Evolutionary conservation across 129 eudicot genomes (phyloP), one percentile per base, ranked within the genome.

Genomic region (Centella asiatica): DNA sequence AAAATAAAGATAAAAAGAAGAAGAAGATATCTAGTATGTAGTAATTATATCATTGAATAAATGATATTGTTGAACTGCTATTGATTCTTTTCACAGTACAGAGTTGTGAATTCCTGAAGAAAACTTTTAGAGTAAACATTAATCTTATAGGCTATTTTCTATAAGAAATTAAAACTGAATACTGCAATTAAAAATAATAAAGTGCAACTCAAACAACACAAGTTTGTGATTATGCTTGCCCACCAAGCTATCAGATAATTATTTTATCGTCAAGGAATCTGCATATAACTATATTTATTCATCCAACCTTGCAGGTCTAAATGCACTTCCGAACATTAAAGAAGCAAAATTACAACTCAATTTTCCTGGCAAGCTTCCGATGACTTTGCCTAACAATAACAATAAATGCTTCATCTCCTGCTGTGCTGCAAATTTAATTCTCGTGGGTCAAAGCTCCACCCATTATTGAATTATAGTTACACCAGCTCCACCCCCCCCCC

Each of bases 301-400:
- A 15, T 27, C 55, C 58, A 23, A 51, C 29, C 47, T 29, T 53
- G 73, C 80, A 49, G 42, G 80, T 40, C 61, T 52, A 26, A 7
- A 57, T 65, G 66, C 33, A 60, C n/a, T 47, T 19, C 40, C 55
- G 58, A 52, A 26, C 26, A 34, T 29, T 15, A 33, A 57, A 49
- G 31, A 60, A 33, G 69, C 56, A 61, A 69, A 62, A 55, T 31
- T 31, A 46, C 73, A 78, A 54, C 76, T 65, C 75, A 59, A 24
- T 63, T 69, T 61, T 71, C 68, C 65, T 69, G 66, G 59, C 73
- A 46, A n/a, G 46, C 27, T 22, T 24, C 34, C 0, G 33, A 20
- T 66, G 32, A 66, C 37, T 24, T 52, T 25, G 60, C 61, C 19
- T 25, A 64, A 37, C 69, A 48, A 28, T 25, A 64, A 37, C 69